Percentiles rank a stretch among this genome's conserved stretches.
Evolutionary conservation across 2,329 filamentous ascomycete species (phyloP).

Genomic region (Nothophoma quercina): DNA sequence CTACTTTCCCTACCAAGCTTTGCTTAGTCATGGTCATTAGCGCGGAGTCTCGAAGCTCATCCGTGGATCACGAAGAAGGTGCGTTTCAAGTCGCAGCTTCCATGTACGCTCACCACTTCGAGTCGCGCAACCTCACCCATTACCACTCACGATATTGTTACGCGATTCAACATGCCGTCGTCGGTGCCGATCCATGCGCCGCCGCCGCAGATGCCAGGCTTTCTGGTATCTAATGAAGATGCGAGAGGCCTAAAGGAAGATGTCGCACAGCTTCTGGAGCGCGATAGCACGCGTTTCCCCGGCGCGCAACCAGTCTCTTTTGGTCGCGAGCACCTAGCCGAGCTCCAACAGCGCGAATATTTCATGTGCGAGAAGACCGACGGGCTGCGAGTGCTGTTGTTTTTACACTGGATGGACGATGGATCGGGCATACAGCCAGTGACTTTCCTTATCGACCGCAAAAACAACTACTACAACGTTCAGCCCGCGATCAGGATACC

Average conservation of each 20-base stretch:
- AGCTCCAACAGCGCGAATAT: slow-evolving; percentile 85
- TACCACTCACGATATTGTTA: not conserved
- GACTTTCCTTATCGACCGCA: slow-evolving; percentile 95
- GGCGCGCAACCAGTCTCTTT: slow-evolving; percentile 96
- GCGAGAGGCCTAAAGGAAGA: slow-evolving; percentile 68
- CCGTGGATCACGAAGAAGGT: slow-evolving; percentile 2
- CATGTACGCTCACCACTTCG: not conserved
- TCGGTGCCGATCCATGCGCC: slow-evolving; percentile 29
- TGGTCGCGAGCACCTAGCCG: slow-evolving; percentile 78
- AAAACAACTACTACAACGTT: slow-evolving; percentile 95
- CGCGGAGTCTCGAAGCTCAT: slow-evolving; percentile 3
- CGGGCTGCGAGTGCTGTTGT: slow-evolving; percentile 93
- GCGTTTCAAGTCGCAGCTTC: slow-evolving; percentile 1
- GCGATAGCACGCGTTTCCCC: slow-evolving; percentile 75
- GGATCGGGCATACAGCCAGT: slow-evolving; percentile 49
- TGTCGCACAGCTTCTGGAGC: slow-evolving; percentile 77
- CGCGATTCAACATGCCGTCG: slow-evolving; percentile 27
- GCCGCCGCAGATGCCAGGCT: slow-evolving; percentile 48
- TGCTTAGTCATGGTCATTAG: slow-evolving; percentile 10
- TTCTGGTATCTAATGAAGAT: slow-evolving; percentile 30
- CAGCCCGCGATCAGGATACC: slow-evolving; percentile 81
- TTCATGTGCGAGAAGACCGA: slow-evolving; percentile 99
- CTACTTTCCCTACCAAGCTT: not conserved
- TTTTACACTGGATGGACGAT: slow-evolving; percentile 73
- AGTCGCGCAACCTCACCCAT: not conserved